Percentiles rank a stretch among this genome's conserved stretches.
Conservation (phyloP, 805 yeast species). For the Nakazawaea ambrosiae region DNA sequence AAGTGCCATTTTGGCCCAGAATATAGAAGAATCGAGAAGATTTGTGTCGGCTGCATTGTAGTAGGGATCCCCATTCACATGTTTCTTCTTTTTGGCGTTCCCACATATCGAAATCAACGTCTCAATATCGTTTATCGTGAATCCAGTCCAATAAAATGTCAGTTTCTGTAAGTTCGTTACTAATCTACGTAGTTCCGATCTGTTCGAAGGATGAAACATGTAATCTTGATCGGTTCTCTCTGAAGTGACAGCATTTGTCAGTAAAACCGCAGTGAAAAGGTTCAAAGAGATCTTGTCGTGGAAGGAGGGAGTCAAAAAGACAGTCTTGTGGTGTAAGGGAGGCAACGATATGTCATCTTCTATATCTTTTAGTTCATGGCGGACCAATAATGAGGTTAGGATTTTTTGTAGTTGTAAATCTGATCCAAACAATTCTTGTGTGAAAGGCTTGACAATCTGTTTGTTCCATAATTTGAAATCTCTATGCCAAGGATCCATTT, state of each 20-base stretch:
- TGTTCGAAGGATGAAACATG: slow-evolving; percentile 60
- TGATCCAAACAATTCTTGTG: slow-evolving; percentile 32
- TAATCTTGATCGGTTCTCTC: slow-evolving; percentile 61
- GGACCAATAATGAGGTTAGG: slow-evolving; percentile 41
- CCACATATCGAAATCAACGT: slow-evolving; percentile 42
- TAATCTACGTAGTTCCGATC: slow-evolving; percentile 45
- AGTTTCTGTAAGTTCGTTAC: slow-evolving; percentile 58
- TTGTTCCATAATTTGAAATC: slow-evolving; percentile 41
- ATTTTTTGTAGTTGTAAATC: slow-evolving; percentile 32
- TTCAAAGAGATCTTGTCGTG: slow-evolving; percentile 58
- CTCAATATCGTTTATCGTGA: slow-evolving; percentile 50
- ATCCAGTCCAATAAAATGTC: slow-evolving; percentile 74
- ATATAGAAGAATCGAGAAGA: slow-evolving; percentile 37
- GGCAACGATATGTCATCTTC: slow-evolving; percentile 53
- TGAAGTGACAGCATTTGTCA: slow-evolving; percentile 68
- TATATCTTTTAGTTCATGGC: slow-evolving; percentile 50
- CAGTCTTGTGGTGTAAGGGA: slow-evolving; percentile 49
- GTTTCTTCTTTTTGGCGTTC: slow-evolving; percentile 29
- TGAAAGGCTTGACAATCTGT: slow-evolving; percentile 41
- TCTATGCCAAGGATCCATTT: slow-evolving; percentile 50
- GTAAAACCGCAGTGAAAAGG: slow-evolving; percentile 58
- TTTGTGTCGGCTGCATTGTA: slow-evolving; percentile 31
- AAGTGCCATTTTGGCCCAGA: slow-evolving; percentile 41
- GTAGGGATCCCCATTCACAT: slow-evolving; percentile 13
- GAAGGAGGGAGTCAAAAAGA: slow-evolving; percentile 53